Evolutionary conservation across 108 stramenopile genomes (phyloP).

Genomic region (Schizochytrium sp.): DNA sequence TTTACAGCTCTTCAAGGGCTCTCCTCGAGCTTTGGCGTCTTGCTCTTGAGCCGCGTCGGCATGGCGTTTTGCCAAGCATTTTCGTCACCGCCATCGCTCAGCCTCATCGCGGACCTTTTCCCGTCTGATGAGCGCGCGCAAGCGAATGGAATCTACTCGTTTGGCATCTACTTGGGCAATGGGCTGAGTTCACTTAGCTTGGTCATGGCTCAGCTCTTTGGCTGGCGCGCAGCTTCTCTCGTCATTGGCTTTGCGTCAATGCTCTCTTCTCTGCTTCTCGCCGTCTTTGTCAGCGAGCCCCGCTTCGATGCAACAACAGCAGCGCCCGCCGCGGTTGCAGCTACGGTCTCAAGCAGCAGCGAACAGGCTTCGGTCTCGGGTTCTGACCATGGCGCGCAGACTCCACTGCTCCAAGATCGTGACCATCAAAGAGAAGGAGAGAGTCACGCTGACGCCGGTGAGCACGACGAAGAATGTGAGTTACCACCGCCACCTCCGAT

Average conservation of each 20-base stretch:
- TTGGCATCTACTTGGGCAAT: neutral
- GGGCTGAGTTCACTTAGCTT: neutral
- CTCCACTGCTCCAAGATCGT: too few relatives aligned
- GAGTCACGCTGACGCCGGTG: too few relatives aligned
- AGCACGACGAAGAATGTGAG: too few relatives aligned
- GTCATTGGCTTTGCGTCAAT: neutral
- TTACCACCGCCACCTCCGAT: too few relatives aligned
- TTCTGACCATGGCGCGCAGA: too few relatives aligned
- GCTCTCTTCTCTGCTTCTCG: neutral
- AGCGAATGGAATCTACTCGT: neutral
- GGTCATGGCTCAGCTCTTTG: neutral
- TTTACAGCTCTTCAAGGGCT: neutral
- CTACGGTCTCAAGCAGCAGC: neutral
- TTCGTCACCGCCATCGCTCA: neutral
- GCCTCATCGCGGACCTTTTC: neutral
- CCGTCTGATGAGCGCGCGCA: neutral
- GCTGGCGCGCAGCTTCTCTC: neutral
- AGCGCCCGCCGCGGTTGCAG: neutral
- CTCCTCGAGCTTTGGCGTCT: neutral
- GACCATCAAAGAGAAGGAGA: too few relatives aligned
- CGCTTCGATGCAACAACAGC: neutral
- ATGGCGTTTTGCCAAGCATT: conserved; percentile 7
- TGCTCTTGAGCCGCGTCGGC: neutral
- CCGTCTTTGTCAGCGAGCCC: neutral
- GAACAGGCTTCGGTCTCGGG: too few relatives aligned